Evolutionary conservation across 352 stramenopile genomes (phyloP).

Genomic region (Thalassiosira oceanica): DNA sequence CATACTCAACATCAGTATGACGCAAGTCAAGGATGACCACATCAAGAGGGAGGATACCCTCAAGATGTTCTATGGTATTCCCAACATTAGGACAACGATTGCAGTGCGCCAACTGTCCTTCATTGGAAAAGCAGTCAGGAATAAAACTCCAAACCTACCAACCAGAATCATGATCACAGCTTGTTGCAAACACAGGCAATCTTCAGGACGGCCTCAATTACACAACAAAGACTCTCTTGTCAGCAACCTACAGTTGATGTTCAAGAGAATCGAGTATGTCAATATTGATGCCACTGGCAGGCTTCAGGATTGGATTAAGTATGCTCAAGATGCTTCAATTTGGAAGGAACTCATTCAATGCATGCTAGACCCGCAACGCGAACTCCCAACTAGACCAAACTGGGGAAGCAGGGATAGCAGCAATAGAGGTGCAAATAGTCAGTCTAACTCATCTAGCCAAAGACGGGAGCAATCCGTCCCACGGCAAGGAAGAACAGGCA

Average conservation of each 20-base stretch:
- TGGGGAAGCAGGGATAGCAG: no score
- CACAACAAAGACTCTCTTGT: conserved; percentile 21
- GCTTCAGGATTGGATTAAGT: conserved; percentile 15
- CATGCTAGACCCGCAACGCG: conserved; percentile 3
- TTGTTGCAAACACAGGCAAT: conserved; percentile 15
- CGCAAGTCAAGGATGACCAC: neutral
- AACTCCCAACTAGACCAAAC: no score
- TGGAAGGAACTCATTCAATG: conserved; percentile 13
- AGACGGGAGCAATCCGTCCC: no score
- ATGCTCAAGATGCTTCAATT: conserved; percentile 7
- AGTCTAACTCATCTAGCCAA: no score
- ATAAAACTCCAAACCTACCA: no score
- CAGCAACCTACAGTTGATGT: conserved; percentile 12
- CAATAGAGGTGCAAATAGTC: no score
- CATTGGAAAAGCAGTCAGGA: neutral
- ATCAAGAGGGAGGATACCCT: no score
- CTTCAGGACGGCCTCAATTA: conserved; percentile 1
- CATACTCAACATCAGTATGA: neutral
- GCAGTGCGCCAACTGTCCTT: neutral
- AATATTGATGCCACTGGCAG: conserved; percentile 8
- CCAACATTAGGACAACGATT: neutral
- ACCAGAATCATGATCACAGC: conserved; percentile 7
- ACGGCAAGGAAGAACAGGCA: no score
- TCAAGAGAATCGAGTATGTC: conserved; percentile 2
- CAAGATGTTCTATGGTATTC: neutral